Base-by-base conservation (phyloP, 768 basidiomycete genomes). In the Mycena leptocephala region DNA sequence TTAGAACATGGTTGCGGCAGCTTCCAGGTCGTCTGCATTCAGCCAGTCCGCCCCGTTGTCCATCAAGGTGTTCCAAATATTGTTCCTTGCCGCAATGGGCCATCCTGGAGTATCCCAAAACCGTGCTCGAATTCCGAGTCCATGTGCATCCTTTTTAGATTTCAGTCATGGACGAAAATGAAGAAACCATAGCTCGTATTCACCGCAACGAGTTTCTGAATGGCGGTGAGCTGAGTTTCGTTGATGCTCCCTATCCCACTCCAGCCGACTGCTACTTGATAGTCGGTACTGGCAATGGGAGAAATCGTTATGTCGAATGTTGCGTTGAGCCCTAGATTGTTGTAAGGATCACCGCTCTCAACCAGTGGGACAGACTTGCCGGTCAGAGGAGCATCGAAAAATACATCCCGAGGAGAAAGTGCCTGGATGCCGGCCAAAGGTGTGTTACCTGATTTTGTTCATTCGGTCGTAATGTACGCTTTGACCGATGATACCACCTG, bases 31-130 rank as follows among this genome's bases (percentile, higher is more conserved):
- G 80, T 91, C 90, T 16, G 87, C 90, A 76, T 91, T 91, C 75
- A 91, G 78, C 89, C 89, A 90, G 76, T 89, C 88, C 22, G 85
- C 87, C 8, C 89, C 89, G 48, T 84, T 84, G 43, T 88, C 80
- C 76, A 87, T 63, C 65, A 91, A 74, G 55, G 83, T 83, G 73
- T 80, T 80, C 90, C 90, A 91, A 7, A 91, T 80, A 59, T 83
- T 85, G 70, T 88, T 79, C 28, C 87, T 81, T 2, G 89, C 89
- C 59, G 76, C 66, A 35, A 89, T 85, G 0, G 90, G 90, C 86
- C 86, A 90, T 10, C 83, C 88, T 1, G 90, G 90, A 2, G 89
- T 90, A 76, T 89, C 88, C 89, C 89, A 91, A 75, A 91, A 91
- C 56, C 90, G 83, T 5, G 90, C 88, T 69, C 81, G 82, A 64